These are phyloP conservation scores for Eutrema japonicum DNA, from an alignment of 345 rosid species.

Conservation along the genomic window DNA sequence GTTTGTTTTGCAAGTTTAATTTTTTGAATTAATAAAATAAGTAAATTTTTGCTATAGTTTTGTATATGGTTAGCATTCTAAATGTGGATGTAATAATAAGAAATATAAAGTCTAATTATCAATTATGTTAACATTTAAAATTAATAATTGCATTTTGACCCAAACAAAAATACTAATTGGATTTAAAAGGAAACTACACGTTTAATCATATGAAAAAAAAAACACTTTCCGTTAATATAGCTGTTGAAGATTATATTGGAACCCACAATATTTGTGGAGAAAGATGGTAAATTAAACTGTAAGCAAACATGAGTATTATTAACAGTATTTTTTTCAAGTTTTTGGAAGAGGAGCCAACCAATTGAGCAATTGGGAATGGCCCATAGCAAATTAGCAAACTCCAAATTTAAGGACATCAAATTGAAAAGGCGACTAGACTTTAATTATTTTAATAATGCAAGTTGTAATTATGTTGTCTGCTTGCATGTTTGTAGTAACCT, in stretches of 20 bases:
- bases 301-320: conserved; percentile 20
- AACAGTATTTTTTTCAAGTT: neutral
- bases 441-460: conserved; percentile 33
- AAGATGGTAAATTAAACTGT: conserved; percentile 20
- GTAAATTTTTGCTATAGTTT: neutral
- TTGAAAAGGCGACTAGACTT: conserved; percentile 30
- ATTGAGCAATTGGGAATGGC: conserved; percentile 26
- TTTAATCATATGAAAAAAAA: neutral
- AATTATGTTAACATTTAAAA: neutral
- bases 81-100: too few relatives aligned
- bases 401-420: conserved; percentile 29
- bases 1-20: neutral
- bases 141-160: too few relatives aligned
- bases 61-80: neutral
- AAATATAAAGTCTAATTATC: neutral
- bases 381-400: conserved; percentile 29
- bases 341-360: conserved; percentile 24
- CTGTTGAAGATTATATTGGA: conserved; percentile 20
- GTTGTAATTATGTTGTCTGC: conserved; percentile 45
- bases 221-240: neutral
- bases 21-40: neutral
- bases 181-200: neutral
- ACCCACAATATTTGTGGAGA: conserved; percentile 28
- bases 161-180: neutral
- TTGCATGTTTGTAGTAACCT: conserved; percentile 43